Base-by-base conservation (phyloP, 306 rosid species). In the Fragaria nilgerrensis region DNA sequence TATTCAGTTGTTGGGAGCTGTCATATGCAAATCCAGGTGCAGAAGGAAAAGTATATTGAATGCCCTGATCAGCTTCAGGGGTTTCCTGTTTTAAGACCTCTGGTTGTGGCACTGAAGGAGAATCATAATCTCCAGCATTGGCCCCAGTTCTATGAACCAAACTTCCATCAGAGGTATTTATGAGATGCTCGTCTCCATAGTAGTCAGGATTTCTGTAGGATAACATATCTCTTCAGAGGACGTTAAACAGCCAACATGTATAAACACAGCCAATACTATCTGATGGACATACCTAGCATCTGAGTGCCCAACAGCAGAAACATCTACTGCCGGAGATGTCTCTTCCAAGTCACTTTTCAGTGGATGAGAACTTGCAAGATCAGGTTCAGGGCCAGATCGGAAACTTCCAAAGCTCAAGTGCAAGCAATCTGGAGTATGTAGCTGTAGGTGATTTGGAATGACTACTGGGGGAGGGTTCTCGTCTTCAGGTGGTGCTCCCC, bases 321-420 rank as follows among this genome's bases (percentile, higher is more conserved):
- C 94, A 84, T 89, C 97, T 7, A 82, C 80, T 29, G 88, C 82
- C 23, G 75, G 86, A 81, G 97, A 87, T 76, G 92, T 73, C 83
- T 95, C 99, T 84, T 92, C 98, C 79, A 87, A 72, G 77, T 88
- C 87, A 64, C 79, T 86, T 52, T 84, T 78, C 81, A 86, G 29
- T 48, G 96, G 85, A 84, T 75, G 82, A 56, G 90, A 77, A 12
- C 79, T 87, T 43, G 93, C 53, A 84, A 84, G 67, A 67, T 83
- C 17, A 61, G 90, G 75, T 63, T 87, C 79, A 19, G 85, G 70
- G 43, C 87, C 89, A 23, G 94, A 61, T 85, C 99, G 98, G 86
- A 96, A 96, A 81, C 99, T 96, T 75, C 99, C 99, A 80, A 96
- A 96, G 85, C 99, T 96, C 90, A 96, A 79, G 68, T 89, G 89